Evolutionary conservation across 768 basidiomycete genomes (phyloP), one percentile per base, ranked within the genome.

Genomic region (Pleurotus citrinopileatus): DNA sequence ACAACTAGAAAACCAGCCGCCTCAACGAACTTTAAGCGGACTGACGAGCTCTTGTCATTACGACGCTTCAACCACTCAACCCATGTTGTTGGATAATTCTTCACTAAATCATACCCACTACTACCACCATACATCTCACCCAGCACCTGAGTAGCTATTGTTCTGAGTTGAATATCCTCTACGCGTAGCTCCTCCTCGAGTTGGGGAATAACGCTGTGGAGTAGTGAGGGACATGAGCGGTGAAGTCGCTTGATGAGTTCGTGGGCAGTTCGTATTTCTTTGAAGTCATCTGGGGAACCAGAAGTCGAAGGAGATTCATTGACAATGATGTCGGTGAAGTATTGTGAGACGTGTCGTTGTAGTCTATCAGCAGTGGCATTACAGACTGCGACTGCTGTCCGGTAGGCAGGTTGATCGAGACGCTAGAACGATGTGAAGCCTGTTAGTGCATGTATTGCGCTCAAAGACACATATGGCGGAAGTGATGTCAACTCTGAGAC

Each of bases 121-220:
- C 84, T 87, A 8, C 77, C 79, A 0, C 84, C 84, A 63, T 91
- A 96, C 89, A 99, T 96, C 57, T 87, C 85, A 0, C 94, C 97
- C 1, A 98, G 78, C 0, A 84, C 87, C 60, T 89, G 83, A 0
- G 94, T 94, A n/a, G 88, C 91, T 58, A 97, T 81, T 13, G 83
- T 61, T 29, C 97, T 80, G 2, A 94, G 73, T 26, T 79, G 75
- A 2, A 84, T 63, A 32, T 89, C 82, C 59, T 92, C 90, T 3
- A 87, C 85, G 20, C 84, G 82, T 3, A 98, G 76, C 62, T 97
- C 93, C 59, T 94, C 90, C 65, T 96, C 94, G 15, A 98, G 81
- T 54, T 94, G 89, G 0, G 96, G 95, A 22, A 98, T 86, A 44
- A 98, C 94, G 66, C 89, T 93, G 63, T 91, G 85, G 1, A 98